Evolutionary conservation across 2,329 filamentous ascomycete species (phyloP), one percentile per base, ranked within the genome.

Genomic region (Niveomyces coronatus): DNA sequence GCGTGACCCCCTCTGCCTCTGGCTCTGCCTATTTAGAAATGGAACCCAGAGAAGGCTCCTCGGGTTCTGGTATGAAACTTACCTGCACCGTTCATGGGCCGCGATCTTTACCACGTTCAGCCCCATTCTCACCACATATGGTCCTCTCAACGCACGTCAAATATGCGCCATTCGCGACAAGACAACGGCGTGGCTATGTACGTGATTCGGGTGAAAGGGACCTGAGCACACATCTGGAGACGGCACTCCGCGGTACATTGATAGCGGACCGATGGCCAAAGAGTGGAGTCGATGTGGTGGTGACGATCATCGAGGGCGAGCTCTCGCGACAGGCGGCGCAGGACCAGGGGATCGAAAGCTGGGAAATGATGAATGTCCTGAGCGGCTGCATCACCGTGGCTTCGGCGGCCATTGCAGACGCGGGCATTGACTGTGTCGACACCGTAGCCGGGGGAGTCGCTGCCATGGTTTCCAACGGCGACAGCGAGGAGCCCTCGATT

Each of bases 191-290:
- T 55, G 86, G 88, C 10, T 94, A 95, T 56, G 66, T 94, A 16
- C 79, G 88, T 32, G 89, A 96, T 57, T 71, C 81, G 13, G 81
- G 74, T 44, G 91, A 98, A 63, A 76, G 88, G 35, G 91, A 98
- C 55, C 70, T 98, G 2, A 85, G 85, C 10, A 82, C 88, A 9
- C 89, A 96, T 56, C 67, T 98, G 3, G 88, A 96, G 60, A 89
- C 86, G 13, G 88, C 91, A 18, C 68, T 98, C 35, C 76, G 87
- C 23, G 89, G 89, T 1, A 84, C 86, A 7, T 79, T 96, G 35
- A 89, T 96, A 53, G 87, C 86, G 11, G 88, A 95, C 56, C 72
- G 89, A 41, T 98, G 89, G 85, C 91, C 91, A n/a, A 98, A 98
- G 68, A 94, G 86, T 57, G 88, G 86, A 31, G 80, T 94, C n/a